Base-by-base conservation (phyloP, 2,329 filamentous ascomycete genomes). In the Cyanodermella asteris region DNA sequence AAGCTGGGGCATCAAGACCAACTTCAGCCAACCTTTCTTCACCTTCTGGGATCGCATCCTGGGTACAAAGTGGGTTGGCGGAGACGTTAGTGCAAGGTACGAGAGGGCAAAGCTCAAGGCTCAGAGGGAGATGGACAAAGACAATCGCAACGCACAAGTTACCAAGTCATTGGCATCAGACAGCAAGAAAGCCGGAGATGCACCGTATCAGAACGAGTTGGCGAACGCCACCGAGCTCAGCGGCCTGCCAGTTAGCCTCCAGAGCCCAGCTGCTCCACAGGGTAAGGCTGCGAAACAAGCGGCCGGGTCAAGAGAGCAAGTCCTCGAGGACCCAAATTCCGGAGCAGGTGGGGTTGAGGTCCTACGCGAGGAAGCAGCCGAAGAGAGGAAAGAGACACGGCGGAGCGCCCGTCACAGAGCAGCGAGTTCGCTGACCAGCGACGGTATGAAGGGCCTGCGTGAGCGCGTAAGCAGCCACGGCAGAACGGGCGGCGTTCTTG, bases 1-100 rank as follows among this genome's bases (percentile, higher is more conserved):
- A 49, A 80, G 72, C 45, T 90, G 78, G 77, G 78, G 78, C 31
- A 87, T 90, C 59, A 90, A 90, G 63, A 76, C 73, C 35, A 90
- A 90, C 52, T 90, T 80, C 47, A 74, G 72, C 5, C 78, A 90
- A 49, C 78, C 78, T 3, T 90, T 82, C 54, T 93, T 94, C 53
- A 93, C 76, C 23, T 81, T 93, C 52, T 94, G 87, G 80, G 87
- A 97, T 46, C 60, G 64, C 23, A 43, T 81, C 15, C 56, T 91
- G 13, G 70, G 72, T 25, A 97, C 87, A 13, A 74, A 68, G 49
- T 93, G 81, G 71, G 67, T 63, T 31, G 78, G 77, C 24, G 69
- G 56, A 35, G 67, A 66, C 40, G 63, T 62, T 18, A 56, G 50
- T 34, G 53, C 56, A 18, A 56, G 64, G 26, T 72, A 72, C 33